Percentiles rank a stretch among this genome's conserved stretches.
Evolutionary conservation across 2,329 filamentous ascomycete genomes (phyloP).

Genomic region (Hypomyces perniciosus): DNA sequence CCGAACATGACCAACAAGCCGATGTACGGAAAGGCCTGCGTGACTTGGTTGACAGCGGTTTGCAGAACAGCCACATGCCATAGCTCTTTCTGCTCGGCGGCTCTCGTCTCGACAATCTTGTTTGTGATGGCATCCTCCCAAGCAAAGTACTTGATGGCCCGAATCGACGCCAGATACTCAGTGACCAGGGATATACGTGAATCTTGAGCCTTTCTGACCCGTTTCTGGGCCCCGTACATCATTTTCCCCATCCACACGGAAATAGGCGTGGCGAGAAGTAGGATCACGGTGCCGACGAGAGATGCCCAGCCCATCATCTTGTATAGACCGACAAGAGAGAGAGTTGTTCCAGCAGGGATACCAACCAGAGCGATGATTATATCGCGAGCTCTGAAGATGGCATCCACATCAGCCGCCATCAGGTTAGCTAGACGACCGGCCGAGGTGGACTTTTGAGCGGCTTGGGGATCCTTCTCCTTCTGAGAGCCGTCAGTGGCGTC

Average conservation of each 20-base stretch:
- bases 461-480: slow-evolving; percentile 23
- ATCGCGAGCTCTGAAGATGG: slow-evolving; percentile 47
- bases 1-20: slow-evolving; percentile 50
- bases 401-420: slow-evolving; percentile 54
- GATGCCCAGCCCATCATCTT: slow-evolving; percentile 50
- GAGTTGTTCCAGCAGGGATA: slow-evolving; percentile 39
- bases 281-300: slow-evolving; percentile 43
- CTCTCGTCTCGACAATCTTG: slow-evolving; percentile 44
- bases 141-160: slow-evolving; percentile 55
- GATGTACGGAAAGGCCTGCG: slow-evolving; percentile 46
- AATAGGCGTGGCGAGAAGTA: slow-evolving; percentile 44
- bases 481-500: slow-evolving; percentile 22
- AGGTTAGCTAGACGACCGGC: slow-evolving; percentile 49
- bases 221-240: slow-evolving; percentile 45
- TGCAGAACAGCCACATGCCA: slow-evolving; percentile 48
- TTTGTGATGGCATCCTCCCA: slow-evolving; percentile 50
- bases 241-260: slow-evolving; percentile 42
- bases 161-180: slow-evolving; percentile 52
- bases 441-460: slow-evolving; percentile 33
- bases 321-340: slow-evolving; percentile 48
- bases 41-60: slow-evolving; percentile 41
- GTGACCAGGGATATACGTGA: slow-evolving; percentile 51
- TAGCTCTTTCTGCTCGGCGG: slow-evolving; percentile 46
- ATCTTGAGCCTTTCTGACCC: slow-evolving; percentile 51
- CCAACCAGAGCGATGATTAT: slow-evolving; percentile 41